phyloP scores from a whole-genome alignment of 1,284 basidiomycete species.

The Moesziomyces parantarcticus region DNA sequence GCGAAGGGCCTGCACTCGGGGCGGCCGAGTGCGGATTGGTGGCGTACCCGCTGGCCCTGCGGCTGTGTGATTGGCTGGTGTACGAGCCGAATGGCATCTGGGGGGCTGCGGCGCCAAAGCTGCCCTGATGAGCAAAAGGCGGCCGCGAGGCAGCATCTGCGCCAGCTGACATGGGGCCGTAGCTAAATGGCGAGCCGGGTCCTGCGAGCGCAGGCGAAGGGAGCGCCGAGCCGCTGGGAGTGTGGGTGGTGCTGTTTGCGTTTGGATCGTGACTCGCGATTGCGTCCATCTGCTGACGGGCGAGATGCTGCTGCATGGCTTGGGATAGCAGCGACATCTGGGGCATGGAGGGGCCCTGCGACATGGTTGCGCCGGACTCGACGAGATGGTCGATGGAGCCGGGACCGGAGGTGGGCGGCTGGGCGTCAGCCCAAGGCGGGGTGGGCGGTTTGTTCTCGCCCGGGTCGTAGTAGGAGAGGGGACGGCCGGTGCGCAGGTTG shows the following conservation, averaged over 20 bases:
- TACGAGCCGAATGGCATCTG: conserved; percentile 24
- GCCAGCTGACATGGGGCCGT: conserved; percentile 7
- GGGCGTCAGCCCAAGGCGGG: conserved; percentile 25
- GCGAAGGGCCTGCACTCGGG: conserved; percentile 43
- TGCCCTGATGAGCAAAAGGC: conserved; percentile 18
- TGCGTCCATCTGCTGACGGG: conserved; percentile 39
- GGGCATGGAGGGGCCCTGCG: conserved; percentile 32
- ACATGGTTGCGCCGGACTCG: conserved; percentile 22
- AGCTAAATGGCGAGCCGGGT: conserved; percentile 24
- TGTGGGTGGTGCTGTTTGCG: conserved; percentile 17
- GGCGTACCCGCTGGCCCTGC: conserved; percentile 37
- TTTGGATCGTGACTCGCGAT: conserved; percentile 9
- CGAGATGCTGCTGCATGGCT: conserved; percentile 50
- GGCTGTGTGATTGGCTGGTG: conserved; percentile 15
- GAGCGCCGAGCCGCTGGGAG: conserved; percentile 32
- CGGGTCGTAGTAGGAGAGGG: conserved; percentile 37
- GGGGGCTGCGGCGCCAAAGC: conserved; percentile 21
- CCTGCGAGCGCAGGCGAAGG: conserved; percentile 37
- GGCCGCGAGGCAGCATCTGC: conserved; percentile 15
- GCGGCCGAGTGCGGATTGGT: conserved; percentile 44
- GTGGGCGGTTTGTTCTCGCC: conserved; percentile 36
- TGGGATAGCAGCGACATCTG: conserved; percentile 51
- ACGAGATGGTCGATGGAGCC: conserved; percentile 14
- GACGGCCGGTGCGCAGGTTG: conserved; percentile 8
- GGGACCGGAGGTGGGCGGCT: conserved; percentile 3